A percentile compares a stretch with the other conserved stretches of the same genome.
Conservation (phyloP, 176 grass and related monocot genomes). For the Musa schizocarpa region DNA sequence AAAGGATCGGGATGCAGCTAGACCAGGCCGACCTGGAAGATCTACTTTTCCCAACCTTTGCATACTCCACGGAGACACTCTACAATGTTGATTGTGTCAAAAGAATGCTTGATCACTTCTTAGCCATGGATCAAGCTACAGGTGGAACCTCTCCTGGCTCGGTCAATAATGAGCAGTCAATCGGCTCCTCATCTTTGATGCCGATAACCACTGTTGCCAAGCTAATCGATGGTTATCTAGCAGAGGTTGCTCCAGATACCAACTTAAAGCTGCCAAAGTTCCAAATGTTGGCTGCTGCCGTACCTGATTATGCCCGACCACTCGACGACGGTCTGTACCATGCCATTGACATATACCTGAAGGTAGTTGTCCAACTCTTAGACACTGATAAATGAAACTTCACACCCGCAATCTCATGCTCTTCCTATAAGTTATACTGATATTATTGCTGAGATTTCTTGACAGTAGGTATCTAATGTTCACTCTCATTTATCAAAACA, state of each 20-base stretch:
- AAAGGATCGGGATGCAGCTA: conserved; percentile 7
- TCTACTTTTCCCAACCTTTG: not conserved
- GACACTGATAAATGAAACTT: too few species aligned
- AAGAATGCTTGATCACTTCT: conserved; percentile 6
- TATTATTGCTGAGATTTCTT: too few species aligned
- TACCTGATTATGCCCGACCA: conserved; percentile 1
- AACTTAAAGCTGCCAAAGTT: conserved; percentile 8
- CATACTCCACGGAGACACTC: not conserved
- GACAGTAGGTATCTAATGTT: too few species aligned
- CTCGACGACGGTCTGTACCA: conserved; percentile 1
- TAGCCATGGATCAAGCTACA: not conserved
- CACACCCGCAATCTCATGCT: too few species aligned
- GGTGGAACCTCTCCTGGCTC: not conserved
- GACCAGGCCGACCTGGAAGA: conserved; percentile 7
- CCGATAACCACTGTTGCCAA: not conserved
- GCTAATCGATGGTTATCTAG: conserved; percentile 2
- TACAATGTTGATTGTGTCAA: conserved; percentile 4
- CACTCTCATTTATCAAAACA: too few species aligned
- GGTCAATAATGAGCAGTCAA: not conserved
- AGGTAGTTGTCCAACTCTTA: not conserved
- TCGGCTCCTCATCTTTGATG: not conserved
- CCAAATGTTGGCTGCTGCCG: not conserved
- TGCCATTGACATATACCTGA: conserved; percentile 8
- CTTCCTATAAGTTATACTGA: too few species aligned
- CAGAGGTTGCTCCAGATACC: not conserved